These are phyloP conservation scores for Paramyrothecium roridum DNA, from an alignment of 2,329 filamentous ascomycete species.

Conservation along the genomic window DNA sequence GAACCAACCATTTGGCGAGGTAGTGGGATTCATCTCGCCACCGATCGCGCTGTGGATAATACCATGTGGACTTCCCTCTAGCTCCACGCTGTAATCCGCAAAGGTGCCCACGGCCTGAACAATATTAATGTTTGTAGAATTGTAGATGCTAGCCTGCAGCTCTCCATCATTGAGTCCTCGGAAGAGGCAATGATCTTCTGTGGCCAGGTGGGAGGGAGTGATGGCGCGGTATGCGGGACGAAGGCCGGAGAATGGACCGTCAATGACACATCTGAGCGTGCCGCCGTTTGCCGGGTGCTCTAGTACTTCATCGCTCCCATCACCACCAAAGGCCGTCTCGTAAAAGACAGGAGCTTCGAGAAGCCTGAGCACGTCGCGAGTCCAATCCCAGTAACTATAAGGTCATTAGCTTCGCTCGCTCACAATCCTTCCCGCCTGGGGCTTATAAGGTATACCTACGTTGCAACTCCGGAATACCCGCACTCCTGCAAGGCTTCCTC, in stretches of 20 bases:
- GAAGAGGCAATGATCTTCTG: constrained; percentile 18
- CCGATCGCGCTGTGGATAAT: constrained; percentile 17
- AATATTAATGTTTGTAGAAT: no score
- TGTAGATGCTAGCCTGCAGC: no score
- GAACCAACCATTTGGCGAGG: no score
- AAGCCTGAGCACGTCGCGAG: constrained; percentile 21
- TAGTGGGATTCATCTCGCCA: constrained; percentile 22
- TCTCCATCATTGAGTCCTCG: no score
- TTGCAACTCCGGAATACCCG: constrained; percentile 13
- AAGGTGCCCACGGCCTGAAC: constrained; percentile 6
- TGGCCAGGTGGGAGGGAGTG: neutral
- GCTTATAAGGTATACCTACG: neutral
- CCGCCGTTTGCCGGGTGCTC: constrained; percentile 5
- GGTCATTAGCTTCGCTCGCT: no score
- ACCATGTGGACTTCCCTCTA: constrained; percentile 23
- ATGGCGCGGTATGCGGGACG: constrained; percentile 10
- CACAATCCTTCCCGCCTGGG: neutral
- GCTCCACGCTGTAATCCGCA: constrained; percentile 2
- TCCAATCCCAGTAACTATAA: constrained; percentile 30
- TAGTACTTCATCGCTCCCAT: constrained; percentile 13
- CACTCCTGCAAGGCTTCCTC: constrained; percentile 21
- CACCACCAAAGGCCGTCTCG: constrained; percentile 23
- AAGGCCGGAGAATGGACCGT: constrained; percentile 20
- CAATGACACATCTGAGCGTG: constrained; percentile 4
- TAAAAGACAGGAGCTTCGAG: constrained; percentile 17